Base-by-base conservation (phyloP, 2,329 filamentous ascomycete genomes). In the Alternaria brassicicola region DNA sequence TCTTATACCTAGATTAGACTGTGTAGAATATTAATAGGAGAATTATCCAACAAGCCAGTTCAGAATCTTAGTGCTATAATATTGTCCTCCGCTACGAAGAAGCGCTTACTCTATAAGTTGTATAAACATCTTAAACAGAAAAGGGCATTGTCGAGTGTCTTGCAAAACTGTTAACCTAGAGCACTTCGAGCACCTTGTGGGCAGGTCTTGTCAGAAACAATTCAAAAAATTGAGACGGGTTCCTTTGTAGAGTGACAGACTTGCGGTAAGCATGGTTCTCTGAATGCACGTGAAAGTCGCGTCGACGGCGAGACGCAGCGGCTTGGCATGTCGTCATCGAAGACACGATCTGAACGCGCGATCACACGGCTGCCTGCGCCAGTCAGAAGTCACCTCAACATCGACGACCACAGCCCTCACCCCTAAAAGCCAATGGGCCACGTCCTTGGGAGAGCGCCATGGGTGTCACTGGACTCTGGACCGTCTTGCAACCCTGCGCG, bases 381-480 rank as follows among this genome's bases (percentile, higher is more conserved):
- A 17, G 6, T 35, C 31, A 35, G 10, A 33, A 30, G 12, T 57
- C n/a, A 49, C 13, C 19, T 38, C 6, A 17, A 48, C 21, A 38
- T 21, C 23, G 15, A 38, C 42, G 10, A 31, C 36, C 19, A 42
- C 28, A 50, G 15, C 28, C 33, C n/a, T 33, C 31, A 33, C 8
- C 33, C 26, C 26, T 25, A 12, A 4, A 46, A 35, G 41, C 57
- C 52, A 36, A 73, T 73, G 69, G 67, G 57, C 38, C 6, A 31
- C 26, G 45, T 23, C 36, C 38, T 38, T 56, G 39, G 43, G 28
- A 50, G 35, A 17, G 57, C 57, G 48, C 59, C 73, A 99, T 99
- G 95, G 95, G 95, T 88, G 95, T 99, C 65, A 97, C 94, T 74
- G 93, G 93, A 65, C 91, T 99, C 65, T 99, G 95, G 95, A 94